Conservation (phyloP, 345 rosid species). For the Euphorbia peplus region DNA sequence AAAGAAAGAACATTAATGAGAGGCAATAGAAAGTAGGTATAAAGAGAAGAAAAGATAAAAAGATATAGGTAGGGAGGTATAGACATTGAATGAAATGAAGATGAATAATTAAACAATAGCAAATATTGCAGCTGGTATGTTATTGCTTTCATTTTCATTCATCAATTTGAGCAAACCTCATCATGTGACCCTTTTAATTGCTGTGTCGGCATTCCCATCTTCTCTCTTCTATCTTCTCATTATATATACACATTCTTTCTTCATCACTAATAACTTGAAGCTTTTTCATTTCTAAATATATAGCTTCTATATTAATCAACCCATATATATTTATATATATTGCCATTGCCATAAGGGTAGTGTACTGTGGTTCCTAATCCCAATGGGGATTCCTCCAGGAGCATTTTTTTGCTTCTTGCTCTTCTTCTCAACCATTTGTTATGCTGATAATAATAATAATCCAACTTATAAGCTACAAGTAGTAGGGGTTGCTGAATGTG, state of each 20-base stretch:
- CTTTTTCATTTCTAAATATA: too few relatives aligned
- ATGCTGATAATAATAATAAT: conserved; percentile 36
- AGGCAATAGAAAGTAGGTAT: conserved; percentile 24
- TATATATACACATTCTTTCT: conserved; percentile 10
- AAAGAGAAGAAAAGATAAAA: background rate
- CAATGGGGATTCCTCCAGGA: conserved; percentile 54
- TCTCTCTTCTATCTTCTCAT: background rate
- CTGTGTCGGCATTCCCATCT: conserved; percentile 26
- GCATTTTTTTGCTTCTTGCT: conserved; percentile 43
- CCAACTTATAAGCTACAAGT: conserved; percentile 35
- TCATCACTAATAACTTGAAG: conserved; percentile 11
- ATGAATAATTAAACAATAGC: background rate
- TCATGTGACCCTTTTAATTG: conserved; percentile 38
- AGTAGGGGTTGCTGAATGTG: conserved; percentile 66
- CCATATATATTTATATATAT: too few relatives aligned
- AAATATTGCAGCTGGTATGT: conserved; percentile 11
- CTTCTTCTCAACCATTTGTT: conserved; percentile 34
- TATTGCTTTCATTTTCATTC: conserved; percentile 23
- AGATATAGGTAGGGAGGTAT: conserved; percentile 26
- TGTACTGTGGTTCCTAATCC: too few relatives aligned
- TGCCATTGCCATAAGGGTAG: background rate
- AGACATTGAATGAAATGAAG: conserved; percentile 34
- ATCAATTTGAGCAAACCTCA: conserved; percentile 17
- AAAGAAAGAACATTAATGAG: conserved; percentile 22
- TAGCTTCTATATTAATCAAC: too few relatives aligned